phyloP scores from a whole-genome alignment of 169 alveolate genomes.

The Eimeria mitis region DNA sequence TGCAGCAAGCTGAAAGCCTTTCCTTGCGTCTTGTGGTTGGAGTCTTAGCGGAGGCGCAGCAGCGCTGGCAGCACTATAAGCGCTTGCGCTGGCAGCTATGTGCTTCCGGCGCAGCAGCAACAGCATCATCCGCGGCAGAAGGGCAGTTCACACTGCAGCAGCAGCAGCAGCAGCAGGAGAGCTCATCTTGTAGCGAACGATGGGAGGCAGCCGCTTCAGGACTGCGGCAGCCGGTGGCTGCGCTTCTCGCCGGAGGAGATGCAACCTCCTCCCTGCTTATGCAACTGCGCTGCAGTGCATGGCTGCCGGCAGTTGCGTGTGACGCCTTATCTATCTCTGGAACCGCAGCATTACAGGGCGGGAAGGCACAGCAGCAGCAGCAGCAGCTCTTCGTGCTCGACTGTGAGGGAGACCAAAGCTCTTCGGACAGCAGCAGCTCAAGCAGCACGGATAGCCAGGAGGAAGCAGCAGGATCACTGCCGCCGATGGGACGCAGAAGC shows the following conservation, averaged over 20 bases:
- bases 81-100: conserved; percentile 33
- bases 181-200: neutral
- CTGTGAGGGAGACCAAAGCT: conserved; percentile 42
- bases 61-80: conserved; percentile 8
- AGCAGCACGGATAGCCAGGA: conserved; percentile 47
- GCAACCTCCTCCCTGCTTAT: conserved; percentile 26
- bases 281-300: conserved; percentile 69
- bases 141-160: neutral
- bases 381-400: conserved; percentile 21
- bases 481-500: conserved; percentile 22
- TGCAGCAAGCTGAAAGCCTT: conserved; percentile 16
- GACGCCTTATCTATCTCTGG: conserved; percentile 28
- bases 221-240: neutral
- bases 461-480: neutral
- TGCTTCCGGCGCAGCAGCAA: neutral
- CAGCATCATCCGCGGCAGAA: neutral
- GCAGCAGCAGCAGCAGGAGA: conserved; percentile 38
- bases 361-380: neutral
- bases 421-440: neutral
- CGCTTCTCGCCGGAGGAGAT: neutral
- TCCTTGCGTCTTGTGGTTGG: neutral
- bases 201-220: conserved; percentile 15
- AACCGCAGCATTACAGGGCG: neutral
- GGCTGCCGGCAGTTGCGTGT: conserved; percentile 70
- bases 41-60: conserved; percentile 34